Percentiles rank a stretch among this genome's conserved stretches.
phyloP scores from a whole-genome alignment of 176 grass and related monocot species.

The Tillandsia leiboldiana region DNA sequence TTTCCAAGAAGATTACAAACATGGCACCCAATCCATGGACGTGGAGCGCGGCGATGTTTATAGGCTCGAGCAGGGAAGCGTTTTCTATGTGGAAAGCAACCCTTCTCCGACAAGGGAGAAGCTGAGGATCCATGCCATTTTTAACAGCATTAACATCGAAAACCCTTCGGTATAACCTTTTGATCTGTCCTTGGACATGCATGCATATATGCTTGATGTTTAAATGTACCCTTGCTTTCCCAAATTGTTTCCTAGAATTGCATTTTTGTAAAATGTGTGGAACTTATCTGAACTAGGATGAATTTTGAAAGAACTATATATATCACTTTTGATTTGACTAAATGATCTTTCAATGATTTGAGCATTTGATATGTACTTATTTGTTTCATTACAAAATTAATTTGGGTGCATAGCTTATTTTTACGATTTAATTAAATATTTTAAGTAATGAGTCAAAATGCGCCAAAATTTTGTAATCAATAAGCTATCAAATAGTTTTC shows the following conservation, averaged over 20 bases:
- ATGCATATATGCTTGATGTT: too few relatives aligned
- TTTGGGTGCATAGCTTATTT: too few relatives aligned
- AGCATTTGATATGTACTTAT: not conserved
- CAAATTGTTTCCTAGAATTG: not conserved
- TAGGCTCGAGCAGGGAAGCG: conserved; percentile 56
- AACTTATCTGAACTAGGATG: too few relatives aligned
- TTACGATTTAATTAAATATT: too few relatives aligned
- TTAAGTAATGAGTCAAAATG: too few relatives aligned
- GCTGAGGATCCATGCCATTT: conserved; percentile 64
- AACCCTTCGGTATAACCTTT: conserved; percentile 24
- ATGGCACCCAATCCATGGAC: conserved; percentile 24
- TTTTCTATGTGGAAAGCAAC: conserved; percentile 61
- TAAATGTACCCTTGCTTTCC: not conserved
- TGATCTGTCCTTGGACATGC: too few relatives aligned
- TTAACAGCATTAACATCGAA: conserved; percentile 34
- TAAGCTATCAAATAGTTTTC: too few relatives aligned
- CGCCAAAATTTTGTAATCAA: too few relatives aligned
- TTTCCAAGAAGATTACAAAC: conserved; percentile 30
- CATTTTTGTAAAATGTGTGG: not conserved
- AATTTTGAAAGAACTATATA: too few relatives aligned
- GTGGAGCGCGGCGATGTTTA: conserved; percentile 64
- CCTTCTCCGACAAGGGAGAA: conserved; percentile 33
- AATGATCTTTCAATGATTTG: not conserved
- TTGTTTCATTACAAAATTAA: not conserved
- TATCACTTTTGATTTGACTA: too few relatives aligned